Evolutionary conservation across 192 early-diverging fungal species (phyloP).

Genomic region (Coemansia sp.): DNA sequence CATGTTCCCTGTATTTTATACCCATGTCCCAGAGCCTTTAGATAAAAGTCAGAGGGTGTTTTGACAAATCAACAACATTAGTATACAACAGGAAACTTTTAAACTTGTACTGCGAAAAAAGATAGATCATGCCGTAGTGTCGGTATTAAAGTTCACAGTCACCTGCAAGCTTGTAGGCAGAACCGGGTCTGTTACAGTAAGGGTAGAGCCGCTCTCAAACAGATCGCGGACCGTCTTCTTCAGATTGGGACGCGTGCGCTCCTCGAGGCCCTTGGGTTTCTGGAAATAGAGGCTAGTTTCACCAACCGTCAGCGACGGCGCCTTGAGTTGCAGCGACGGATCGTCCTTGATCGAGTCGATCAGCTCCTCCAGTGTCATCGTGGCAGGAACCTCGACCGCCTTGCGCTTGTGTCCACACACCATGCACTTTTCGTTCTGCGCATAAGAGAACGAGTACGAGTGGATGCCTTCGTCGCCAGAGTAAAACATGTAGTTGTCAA

Average conservation of each 20-base stretch:
- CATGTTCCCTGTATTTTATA: not conserved
- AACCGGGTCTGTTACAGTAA: conserved; percentile 81
- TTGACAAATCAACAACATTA: too few species aligned
- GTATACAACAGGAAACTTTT: not conserved
- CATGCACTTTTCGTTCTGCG: conserved; percentile 84
- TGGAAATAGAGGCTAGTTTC: conserved; percentile 83
- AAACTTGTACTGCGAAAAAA: not conserved
- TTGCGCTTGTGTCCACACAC: conserved; percentile 78
- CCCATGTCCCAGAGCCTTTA: too few species aligned
- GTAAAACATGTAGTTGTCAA: conserved; percentile 98
- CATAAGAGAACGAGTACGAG: conserved; percentile 84
- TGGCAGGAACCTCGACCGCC: conserved; percentile 55
- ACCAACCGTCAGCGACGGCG: conserved; percentile 70
- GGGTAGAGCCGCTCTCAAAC: conserved; percentile 66
- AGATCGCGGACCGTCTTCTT: conserved; percentile 65
- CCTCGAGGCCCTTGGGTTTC: conserved; percentile 77
- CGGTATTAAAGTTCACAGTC: conserved; percentile 28
- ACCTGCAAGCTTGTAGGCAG: conserved; percentile 49
- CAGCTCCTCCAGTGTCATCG: conserved; percentile 76
- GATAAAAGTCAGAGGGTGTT: too few species aligned
- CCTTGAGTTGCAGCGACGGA: conserved; percentile 79
- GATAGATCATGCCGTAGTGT: not conserved
- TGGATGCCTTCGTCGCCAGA: conserved; percentile 90
- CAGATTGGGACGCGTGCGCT: conserved; percentile 85
- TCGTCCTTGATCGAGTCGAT: conserved; percentile 80